Evolutionary conservation across 306 rosid genomes (phyloP), one percentile per base, ranked within the genome.

Genomic region (Citrullus colocynthis): DNA sequence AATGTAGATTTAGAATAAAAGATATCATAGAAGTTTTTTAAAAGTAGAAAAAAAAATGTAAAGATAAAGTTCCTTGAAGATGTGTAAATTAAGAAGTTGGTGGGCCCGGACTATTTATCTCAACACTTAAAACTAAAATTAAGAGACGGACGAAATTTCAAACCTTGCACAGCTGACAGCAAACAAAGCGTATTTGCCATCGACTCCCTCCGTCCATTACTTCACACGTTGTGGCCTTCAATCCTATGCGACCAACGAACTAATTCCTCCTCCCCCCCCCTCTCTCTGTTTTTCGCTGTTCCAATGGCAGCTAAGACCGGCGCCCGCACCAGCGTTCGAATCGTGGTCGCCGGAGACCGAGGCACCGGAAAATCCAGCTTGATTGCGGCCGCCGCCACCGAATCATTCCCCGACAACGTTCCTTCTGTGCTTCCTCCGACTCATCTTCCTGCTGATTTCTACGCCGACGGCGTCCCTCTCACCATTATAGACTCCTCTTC

Each of bases 401-500:
- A 91, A 16, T 69, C 89, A 21, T 87, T 90, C 85, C 87, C 89
- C 14, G 96, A 88, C 4, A 57, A 75, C 74, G 90, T 88, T 49
- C 89, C 88, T 16, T 73, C 88, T n/a, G 88, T 94, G 17, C 89
- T 91, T 80, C 90, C 97, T 5, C 94, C 89, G 7, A 88, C 96
- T 74, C 77, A 64, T 55, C 90, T 94, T 65, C 91, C 98, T 59
- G 87, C 85, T 14, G 96, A 94, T 86, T 82, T 84, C 83, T 94
- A 76, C 82, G 88, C 89, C 56, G 93, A 90, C 59, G 78, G 61
- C 13, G 85, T 94, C 63, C 97, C 97, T 14, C 75, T 94, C 70
- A 89, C 90, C 80, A 12, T 94, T 78, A 74, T 94, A 61, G 98
- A 91, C 78, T 91, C 98, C 58, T 84, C 97, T 37, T 90, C 93